Conservation (phyloP, 1,284 basidiomycete species). For the Agaricales sp. region DNA sequence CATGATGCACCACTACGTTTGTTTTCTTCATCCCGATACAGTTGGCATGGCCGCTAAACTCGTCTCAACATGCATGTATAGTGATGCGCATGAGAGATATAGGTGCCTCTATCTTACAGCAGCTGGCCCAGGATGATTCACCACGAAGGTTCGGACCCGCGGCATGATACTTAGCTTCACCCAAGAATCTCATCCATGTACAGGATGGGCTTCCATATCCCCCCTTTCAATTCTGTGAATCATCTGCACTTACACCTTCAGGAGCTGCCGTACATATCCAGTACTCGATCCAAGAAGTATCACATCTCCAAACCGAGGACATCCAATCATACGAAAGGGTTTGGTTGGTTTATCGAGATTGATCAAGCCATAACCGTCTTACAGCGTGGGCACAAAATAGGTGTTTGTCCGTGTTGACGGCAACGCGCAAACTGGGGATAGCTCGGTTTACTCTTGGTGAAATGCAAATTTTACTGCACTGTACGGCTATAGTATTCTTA, state of each 20-base stretch:
- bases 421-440: too few species aligned
- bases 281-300: slow-evolving; percentile 43
- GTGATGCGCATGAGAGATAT: slow-evolving; percentile 54
- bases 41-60: too few species aligned
- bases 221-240: slow-evolving; percentile 70
- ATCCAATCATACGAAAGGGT: slow-evolving; percentile 37
- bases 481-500: too few species aligned
- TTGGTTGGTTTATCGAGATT: slow-evolving; percentile 70
- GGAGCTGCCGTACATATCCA: slow-evolving; percentile 51
- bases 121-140: slow-evolving; percentile 23
- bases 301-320: slow-evolving; percentile 9
- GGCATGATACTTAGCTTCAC: slow-evolving; percentile 8
- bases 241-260: slow-evolving; percentile 79
- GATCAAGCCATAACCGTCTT: slow-evolving; percentile 56
- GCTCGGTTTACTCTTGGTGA: too few species aligned
- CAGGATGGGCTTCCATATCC: slow-evolving; percentile 76
- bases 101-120: slow-evolving; percentile 40
- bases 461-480: too few species aligned
- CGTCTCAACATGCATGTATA: slow-evolving; percentile 16
- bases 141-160: slow-evolving; percentile 42
- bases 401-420: slow-evolving; percentile 43
- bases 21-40: slow-evolving; percentile 11
- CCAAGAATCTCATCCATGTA: neutral
- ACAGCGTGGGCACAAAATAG: slow-evolving; percentile 39
- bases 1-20: slow-evolving; percentile 40